Evolutionary conservation across 768 basidiomycete genomes (phyloP).

Genomic region (Lactifluus volemus): DNA sequence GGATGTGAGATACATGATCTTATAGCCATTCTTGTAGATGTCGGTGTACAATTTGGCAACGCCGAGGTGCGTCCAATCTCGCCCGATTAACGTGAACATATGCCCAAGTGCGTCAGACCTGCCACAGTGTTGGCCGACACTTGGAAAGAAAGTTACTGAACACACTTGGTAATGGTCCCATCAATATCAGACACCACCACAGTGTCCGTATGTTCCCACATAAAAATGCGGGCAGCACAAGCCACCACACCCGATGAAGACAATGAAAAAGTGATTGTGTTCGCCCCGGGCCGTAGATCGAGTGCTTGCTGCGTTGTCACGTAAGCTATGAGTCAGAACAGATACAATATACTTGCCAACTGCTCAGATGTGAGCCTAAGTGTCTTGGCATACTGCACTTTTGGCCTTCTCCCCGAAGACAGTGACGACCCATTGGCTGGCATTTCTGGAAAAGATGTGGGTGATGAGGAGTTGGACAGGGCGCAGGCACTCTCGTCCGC

Average conservation of each 20-base stretch:
- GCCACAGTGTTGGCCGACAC: neutral
- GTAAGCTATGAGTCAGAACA: neutral
- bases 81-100: conserved; percentile 94
- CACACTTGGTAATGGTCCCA: conserved; percentile 96
- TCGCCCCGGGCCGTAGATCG: conserved; percentile 77
- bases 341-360: conserved; percentile 46
- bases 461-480: neutral
- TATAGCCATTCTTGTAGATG: conserved; percentile 92
- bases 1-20: conserved; percentile 95
- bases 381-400: conserved; percentile 80
- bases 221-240: conserved; percentile 87
- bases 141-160: neutral
- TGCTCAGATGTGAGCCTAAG: conserved; percentile 91
- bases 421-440: neutral
- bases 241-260: conserved; percentile 73
- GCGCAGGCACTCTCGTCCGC: neutral
- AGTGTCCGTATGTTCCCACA: conserved; percentile 88
- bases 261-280: conserved; percentile 89
- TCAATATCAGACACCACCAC: conserved; percentile 97
- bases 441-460: neutral
- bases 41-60: conserved; percentile 97
- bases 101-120: conserved; percentile 96
- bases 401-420: neutral
- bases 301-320: conserved; percentile 58
- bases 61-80: conserved; percentile 96